These are phyloP conservation scores for Suhomyces bribrorum DNA, from an alignment of 1,139 yeast genomes.

Conservation along the genomic window DNA sequence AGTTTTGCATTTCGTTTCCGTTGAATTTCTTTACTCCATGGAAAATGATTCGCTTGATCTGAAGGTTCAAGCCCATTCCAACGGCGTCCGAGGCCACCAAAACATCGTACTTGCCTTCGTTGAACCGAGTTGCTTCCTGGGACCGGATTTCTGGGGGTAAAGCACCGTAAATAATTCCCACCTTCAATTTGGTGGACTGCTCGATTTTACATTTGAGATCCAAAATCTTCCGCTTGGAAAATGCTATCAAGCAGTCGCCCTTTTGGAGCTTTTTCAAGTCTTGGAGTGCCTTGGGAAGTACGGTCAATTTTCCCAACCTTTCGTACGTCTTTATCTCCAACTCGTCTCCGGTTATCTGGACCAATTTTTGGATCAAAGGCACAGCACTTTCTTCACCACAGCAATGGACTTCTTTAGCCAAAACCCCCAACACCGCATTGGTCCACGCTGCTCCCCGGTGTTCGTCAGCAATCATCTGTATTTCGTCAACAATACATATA, in stretches of 20 bases:
- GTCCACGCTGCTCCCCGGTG: conserved; percentile 95
- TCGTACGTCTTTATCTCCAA: conserved; percentile 66
- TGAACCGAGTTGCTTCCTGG: conserved; percentile 78
- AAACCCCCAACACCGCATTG: conserved; percentile 81
- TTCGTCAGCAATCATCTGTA: conserved; percentile 87
- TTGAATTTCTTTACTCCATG: conserved; percentile 68
- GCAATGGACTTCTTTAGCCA: conserved; percentile 81
- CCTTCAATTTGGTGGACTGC: conserved; percentile 57
- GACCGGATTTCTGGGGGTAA: conserved; percentile 94
- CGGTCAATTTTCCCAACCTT: conserved; percentile 70
- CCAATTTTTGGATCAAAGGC: conserved; percentile 59
- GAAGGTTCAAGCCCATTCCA: conserved; percentile 94
- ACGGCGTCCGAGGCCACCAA: conserved; percentile 95
- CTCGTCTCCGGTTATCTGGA: conserved; percentile 75
- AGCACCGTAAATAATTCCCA: conserved; percentile 93
- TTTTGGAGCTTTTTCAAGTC: conserved; percentile 42
- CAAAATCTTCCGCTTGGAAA: conserved; percentile 71
- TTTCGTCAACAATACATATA: conserved; percentile 90
- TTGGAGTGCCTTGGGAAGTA: conserved; percentile 42
- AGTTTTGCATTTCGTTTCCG: conserved; percentile 51
- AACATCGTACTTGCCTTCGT: conserved; percentile 71
- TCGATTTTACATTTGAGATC: conserved; percentile 69
- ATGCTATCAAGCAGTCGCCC: conserved; percentile 92
- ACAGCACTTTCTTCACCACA: conserved; percentile 93
- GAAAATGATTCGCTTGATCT: conserved; percentile 78